Evolutionary conservation across 352 stramenopile species (phyloP), one percentile per base, ranked within the genome.

Genomic region (Aphanomyces invadans): DNA sequence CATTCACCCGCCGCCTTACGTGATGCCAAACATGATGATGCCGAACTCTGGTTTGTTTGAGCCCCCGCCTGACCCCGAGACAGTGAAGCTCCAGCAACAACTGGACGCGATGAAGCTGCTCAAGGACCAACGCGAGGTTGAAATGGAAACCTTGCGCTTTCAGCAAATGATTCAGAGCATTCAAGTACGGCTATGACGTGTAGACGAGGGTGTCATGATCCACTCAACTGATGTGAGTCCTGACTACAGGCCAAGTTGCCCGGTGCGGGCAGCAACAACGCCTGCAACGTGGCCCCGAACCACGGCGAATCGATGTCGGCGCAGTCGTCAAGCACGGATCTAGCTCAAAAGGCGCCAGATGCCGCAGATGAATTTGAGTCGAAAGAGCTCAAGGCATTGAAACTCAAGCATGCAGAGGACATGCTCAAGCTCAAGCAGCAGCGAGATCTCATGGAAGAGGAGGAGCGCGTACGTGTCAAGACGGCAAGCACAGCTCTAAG

Each of bases 381-480:
- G 17, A 57, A 38, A 1, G 49, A 57, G 49, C 49, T 57, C 17
- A 29, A 33, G 17, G 28, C 29, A 0, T 32, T 67, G 4, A 44
- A 51, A 42, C 21, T 67, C 11, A 49, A 60, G 17, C 78, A 87
- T 39, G 59, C 81, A 19, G 69, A 82, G 59, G 77, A 65, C 19
- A 61, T 87, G 21, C 64, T 62, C 2, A 79, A 78, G 54, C 57
- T 87, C 23, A 74, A 74, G 15, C 78, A 87, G n/a, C 77, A 87
- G 39, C 71, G 78, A 4, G 70, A 82, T 39, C 63, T 87, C 42
- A 68, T 87, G 12, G 77, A 87, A 69, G 78, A 87, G 54, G 74
- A 83, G 56, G 78, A 85, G 62, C 83, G 84, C 70, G 77, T 82
- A 39, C 32, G 17, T 44, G 21, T 23, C 19, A 3, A 19, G 33